Base-by-base conservation (phyloP, 306 rosid species). In the Pyrus pyrifolia region DNA sequence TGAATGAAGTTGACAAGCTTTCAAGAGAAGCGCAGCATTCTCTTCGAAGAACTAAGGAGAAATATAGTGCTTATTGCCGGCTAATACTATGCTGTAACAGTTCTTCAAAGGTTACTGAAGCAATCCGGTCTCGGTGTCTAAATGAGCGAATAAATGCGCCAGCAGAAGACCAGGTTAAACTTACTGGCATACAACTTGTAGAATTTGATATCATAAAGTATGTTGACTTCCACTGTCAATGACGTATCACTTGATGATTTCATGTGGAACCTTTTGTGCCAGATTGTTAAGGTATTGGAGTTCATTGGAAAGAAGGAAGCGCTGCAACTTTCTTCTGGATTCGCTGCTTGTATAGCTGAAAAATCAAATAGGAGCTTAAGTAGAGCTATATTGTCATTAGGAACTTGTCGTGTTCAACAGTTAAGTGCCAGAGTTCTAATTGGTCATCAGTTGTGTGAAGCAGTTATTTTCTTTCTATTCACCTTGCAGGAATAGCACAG, bases 1-100 rank as follows among this genome's bases (percentile, higher is more conserved):
- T 92, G 60, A 94, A 92, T 81, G 98, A 94, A 55, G 97, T 94
- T 59, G 96, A 94, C 91, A 94, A 94, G 67, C 97, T 94, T 68
- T 92, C 97, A n/a, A 85, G 96, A 83, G 98, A 94, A 85, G 98
- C 97, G 21, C 98, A 94, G 25, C 95, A 90, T 83, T 94, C 97
- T 82, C 96, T 92, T 10, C 89, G 98, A 61, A 86, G 97, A 89
- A 94, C 97, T 4, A 94, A 89, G 97, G 98, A 94, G 80, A 94
- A 94, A 81, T 94, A 92, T 79, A 94, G 95, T 60, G 80, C 96
- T 49, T 90, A 89, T 82, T 94, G 98, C 86, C 86, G 95, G 84
- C 85, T 94, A 38, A 90, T 94, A 78, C 83, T 94, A 49, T 94
- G 96, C 68, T 90, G 98, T 85, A 92, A 92, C 88, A 92, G 96